A percentile compares a stretch with the other conserved stretches of the same genome.
Evolutionary conservation across 1,139 yeast genomes (phyloP).

Genomic region (Kodamaea anthophila): DNA sequence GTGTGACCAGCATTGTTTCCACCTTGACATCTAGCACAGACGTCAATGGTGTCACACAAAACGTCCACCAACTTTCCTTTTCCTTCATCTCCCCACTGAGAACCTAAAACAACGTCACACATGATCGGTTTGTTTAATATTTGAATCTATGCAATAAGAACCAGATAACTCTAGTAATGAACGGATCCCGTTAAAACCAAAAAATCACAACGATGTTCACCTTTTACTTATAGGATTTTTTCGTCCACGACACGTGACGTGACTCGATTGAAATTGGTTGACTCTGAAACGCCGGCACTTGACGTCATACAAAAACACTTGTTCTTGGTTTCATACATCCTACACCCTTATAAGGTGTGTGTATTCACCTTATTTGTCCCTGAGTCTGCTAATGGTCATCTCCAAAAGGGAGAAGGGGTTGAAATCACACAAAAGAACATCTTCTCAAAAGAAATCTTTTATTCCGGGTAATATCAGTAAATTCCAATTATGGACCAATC

Average conservation of each 20-base stretch:
- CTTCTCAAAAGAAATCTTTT: no score
- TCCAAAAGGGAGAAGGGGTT: no score
- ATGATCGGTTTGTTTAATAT: slow-evolving; percentile 20
- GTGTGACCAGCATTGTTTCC: slow-evolving; percentile 99
- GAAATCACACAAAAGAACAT: no score
- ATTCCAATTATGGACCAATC: no score
- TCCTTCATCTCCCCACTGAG: slow-evolving; percentile 99
- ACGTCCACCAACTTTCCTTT: slow-evolving; percentile 95
- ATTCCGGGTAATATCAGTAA: no score
- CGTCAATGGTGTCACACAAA: slow-evolving; percentile 87
- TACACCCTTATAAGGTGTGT: no score
- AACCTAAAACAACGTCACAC: slow-evolving; percentile 92
- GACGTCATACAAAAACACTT: no score
- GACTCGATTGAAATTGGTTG: slow-evolving; percentile 2
- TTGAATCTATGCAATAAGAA: slow-evolving; percentile 5
- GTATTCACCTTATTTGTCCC: no score
- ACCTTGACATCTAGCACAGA: slow-evolving; percentile 98
- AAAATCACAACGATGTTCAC: slow-evolving; percentile 3
- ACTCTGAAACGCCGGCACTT: slow-evolving; percentile 2
- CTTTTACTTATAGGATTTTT: slow-evolving; percentile 3
- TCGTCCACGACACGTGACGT: slow-evolving; percentile 2
- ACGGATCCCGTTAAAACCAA: slow-evolving; percentile 12
- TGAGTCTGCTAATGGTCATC: no score
- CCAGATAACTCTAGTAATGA: slow-evolving; percentile 11
- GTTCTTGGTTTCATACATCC: no score